These are phyloP conservation scores for Aureobasidium namibiae DNA, from an alignment of 2,329 filamentous ascomycete genomes.

Conservation along the genomic window DNA sequence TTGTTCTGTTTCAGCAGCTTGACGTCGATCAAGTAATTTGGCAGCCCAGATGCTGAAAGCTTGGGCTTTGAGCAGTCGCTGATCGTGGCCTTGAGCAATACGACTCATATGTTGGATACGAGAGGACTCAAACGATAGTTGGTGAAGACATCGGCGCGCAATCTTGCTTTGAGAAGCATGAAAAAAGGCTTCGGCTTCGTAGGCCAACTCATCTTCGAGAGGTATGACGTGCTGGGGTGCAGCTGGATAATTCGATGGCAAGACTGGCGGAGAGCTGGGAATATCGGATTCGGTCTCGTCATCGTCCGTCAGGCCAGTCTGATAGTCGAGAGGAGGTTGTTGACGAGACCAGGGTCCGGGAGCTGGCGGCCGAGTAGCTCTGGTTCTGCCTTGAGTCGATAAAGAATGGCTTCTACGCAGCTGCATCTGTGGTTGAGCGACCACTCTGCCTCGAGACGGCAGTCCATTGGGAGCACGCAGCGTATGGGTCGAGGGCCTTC, in stretches of 20 bases:
- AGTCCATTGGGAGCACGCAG: background rate
- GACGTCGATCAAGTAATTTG: slow-evolving; percentile 32
- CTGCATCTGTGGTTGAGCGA: background rate
- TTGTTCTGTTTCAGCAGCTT: slow-evolving; percentile 39
- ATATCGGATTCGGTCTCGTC: background rate
- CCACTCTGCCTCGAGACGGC: background rate
- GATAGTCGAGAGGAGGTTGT: background rate
- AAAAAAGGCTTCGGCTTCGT: slow-evolving; percentile 8
- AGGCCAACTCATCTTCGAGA: background rate
- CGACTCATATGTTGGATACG: slow-evolving; percentile 40
- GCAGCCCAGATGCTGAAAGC: slow-evolving; percentile 45
- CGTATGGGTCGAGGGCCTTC: background rate
- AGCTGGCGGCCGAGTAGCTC: slow-evolving; percentile 17
- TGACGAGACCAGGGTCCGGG: background rate
- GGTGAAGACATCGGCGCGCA: slow-evolving; percentile 41
- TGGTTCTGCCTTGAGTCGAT: slow-evolving; percentile 29
- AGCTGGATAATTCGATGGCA: background rate
- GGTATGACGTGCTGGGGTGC: background rate
- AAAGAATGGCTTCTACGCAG: slow-evolving; percentile 21
- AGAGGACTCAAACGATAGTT: slow-evolving; percentile 23
- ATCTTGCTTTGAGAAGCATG: background rate
- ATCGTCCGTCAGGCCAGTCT: background rate
- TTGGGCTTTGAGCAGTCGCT: slow-evolving; percentile 42
- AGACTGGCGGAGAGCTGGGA: background rate
- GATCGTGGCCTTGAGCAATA: slow-evolving; percentile 33